phyloP scores from a whole-genome alignment of 208 protist genomes.

The Trypanosoma vivax region DNA sequence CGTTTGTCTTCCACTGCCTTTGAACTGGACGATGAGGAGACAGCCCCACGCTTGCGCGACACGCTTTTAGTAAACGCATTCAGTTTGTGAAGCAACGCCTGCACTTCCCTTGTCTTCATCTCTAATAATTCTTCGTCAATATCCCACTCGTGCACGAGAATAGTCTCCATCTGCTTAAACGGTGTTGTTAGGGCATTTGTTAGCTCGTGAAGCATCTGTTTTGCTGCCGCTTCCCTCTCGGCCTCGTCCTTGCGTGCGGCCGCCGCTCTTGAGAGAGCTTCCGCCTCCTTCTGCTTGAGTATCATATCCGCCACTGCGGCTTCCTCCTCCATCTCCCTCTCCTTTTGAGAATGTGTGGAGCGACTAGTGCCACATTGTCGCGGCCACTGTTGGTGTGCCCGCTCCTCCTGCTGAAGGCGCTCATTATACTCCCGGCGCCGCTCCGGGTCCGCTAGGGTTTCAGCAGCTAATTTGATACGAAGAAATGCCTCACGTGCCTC shows the following conservation, averaged over 20 bases:
- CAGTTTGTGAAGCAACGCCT: slow-evolving; percentile 38
- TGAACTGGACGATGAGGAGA: too few species aligned
- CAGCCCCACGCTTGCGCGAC: neutral
- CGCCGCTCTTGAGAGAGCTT: slow-evolving; percentile 21
- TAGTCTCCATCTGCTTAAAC: slow-evolving; percentile 56
- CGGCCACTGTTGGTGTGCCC: slow-evolving; percentile 8
- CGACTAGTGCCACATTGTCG: too few species aligned
- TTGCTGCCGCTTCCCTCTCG: slow-evolving; percentile 36
- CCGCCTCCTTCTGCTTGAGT: slow-evolving; percentile 40
- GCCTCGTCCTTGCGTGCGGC: slow-evolving; percentile 21
- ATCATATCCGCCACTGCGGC: slow-evolving; percentile 47
- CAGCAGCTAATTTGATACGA: slow-evolving; percentile 41
- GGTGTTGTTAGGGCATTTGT: slow-evolving; percentile 52
- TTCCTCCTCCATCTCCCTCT: slow-evolving; percentile 37
- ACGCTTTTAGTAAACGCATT: slow-evolving; percentile 3
- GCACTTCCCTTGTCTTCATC: slow-evolving; percentile 58
- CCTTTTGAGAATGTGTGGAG: too few species aligned
- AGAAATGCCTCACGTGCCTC: slow-evolving; percentile 63
- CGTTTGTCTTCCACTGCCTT: too few species aligned
- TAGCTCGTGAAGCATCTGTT: slow-evolving; percentile 46
- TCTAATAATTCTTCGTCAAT: slow-evolving; percentile 55
- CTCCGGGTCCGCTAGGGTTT: slow-evolving; percentile 48
- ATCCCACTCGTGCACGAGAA: slow-evolving; percentile 68
- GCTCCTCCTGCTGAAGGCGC: neutral
- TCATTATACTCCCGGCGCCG: slow-evolving; percentile 39